Conservation (phyloP, 495 filamentous ascomycete species). For the Trichoderma erinaceum region DNA sequence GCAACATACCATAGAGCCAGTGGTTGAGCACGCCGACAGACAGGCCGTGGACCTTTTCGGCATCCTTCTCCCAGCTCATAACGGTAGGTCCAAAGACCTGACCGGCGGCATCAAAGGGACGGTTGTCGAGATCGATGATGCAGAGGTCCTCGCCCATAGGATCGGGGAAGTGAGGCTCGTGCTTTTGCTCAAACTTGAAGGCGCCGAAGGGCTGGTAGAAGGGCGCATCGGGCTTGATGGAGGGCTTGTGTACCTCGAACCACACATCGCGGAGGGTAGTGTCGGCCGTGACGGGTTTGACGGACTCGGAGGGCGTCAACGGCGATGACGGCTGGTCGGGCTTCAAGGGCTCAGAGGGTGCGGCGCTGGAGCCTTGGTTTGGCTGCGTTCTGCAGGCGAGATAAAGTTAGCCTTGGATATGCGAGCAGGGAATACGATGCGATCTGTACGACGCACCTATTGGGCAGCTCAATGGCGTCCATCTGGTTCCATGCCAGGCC, state of each 20-base stretch:
- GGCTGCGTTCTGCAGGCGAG: not conserved
- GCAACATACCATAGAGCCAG: conserved; percentile 31
- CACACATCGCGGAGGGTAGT: not conserved
- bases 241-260: not conserved
- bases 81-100: conserved; percentile 25
- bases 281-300: not conserved
- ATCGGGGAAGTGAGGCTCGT: conserved; percentile 23
- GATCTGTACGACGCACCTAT: conserved; percentile 3
- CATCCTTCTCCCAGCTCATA: conserved; percentile 22
- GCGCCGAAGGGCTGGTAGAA: conserved; percentile 11
- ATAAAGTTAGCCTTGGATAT: not conserved
- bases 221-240: not conserved
- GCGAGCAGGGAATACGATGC: not conserved
- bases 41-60: conserved; percentile 16
- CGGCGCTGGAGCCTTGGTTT: not conserved
- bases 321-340: not conserved
- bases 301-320: not conserved
- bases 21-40: conserved; percentile 37
- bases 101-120: conserved; percentile 25
- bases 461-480: not conserved
- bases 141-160: conserved; percentile 31
- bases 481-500: conserved; percentile 16
- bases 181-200: conserved; percentile 23
- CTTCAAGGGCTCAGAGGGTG: not conserved
- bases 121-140: conserved; percentile 39